Evolutionary conservation across 345 rosid species (phyloP), one percentile per base, ranked within the genome.

Genomic region (Salix purpurea): DNA sequence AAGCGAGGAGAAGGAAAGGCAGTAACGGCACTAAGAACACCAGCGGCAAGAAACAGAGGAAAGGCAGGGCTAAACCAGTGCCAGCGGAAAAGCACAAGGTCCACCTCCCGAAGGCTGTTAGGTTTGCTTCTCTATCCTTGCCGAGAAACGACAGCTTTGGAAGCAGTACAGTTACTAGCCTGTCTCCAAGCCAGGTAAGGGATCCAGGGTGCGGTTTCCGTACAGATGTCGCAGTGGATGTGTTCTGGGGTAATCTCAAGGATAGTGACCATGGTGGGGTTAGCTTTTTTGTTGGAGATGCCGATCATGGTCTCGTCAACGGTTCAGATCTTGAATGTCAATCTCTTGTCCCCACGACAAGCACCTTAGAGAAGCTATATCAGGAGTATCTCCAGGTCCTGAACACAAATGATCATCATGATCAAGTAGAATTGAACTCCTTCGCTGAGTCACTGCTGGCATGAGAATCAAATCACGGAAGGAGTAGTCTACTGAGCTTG

Each of bases 81-180:
- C 68, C 72, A 2, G 64, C 28, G 10, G 77, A 36, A 26, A 80
- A 72, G 76, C 81, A 81, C 58, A 82, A 86, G 42, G 73, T 90
- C 75, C 88, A 90, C 76, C 87, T 79, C 67, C 90, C 91, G 0
- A 86, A 84, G 67, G 85, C 91, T n/a, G 75, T 74, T 18, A 82
- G 90, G 71, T 73, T 88, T 14, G 70, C 83, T 32, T 78, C 69
- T 39, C 71, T 37, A 16, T 77, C 78, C 15, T 69, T 84, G 4
- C 86, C 81, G 15, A 83, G 83, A 76, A 83, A 74, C 32, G 80
- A 86, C 46, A 84, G 83, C 66, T 79, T 81, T 52, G 84, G 81
- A 50, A 60, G 71, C 48, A 76, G 76, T 5, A 73, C 76, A 4
- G 11, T 21, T 2, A 54, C 72, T 76, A 67, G 56, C 19, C 39